Conservation (phyloP, 1,284 basidiomycete genomes). For the Golubevia sp. region DNA sequence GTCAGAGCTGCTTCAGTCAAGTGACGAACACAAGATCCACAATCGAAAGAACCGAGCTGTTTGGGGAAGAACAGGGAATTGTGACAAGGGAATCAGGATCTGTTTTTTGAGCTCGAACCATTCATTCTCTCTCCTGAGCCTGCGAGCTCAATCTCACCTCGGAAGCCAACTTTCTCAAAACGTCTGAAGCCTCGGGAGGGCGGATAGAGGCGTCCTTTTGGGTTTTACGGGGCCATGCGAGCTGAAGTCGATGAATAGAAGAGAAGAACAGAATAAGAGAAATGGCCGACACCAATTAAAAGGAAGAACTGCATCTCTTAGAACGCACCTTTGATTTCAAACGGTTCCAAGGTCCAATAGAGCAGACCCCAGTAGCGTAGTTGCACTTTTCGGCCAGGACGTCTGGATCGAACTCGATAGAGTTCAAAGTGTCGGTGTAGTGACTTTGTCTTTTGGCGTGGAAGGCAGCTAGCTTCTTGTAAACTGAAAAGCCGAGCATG, state of each 20-base stretch:
- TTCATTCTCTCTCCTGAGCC: background rate
- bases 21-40: slow-evolving; percentile 8
- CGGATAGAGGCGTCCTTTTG: slow-evolving; percentile 4
- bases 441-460: slow-evolving; percentile 7
- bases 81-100: too few relatives aligned
- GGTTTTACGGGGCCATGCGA: slow-evolving; percentile 8
- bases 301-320: too few relatives aligned
- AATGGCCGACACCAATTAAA: too few relatives aligned
- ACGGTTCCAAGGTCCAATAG: slow-evolving; percentile 1
- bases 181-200: slow-evolving; percentile 7
- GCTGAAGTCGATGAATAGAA: background rate
- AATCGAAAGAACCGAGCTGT: background rate
- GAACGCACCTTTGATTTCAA: background rate
- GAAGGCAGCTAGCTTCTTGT: slow-evolving; percentile 5
- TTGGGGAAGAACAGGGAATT: too few relatives aligned
- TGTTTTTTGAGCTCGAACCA: background rate
- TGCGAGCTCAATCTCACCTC: slow-evolving; percentile 1
- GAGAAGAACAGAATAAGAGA: too few relatives aligned
- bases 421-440: slow-evolving; percentile 9
- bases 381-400: slow-evolving; percentile 11
- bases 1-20: slow-evolving; percentile 8
- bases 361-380: slow-evolving; percentile 11
- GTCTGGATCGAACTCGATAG: slow-evolving; percentile 9
- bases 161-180: slow-evolving; percentile 5
- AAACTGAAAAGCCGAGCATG: slow-evolving; percentile 8